Conservation (phyloP, 2,329 filamentous ascomycete genomes). For the Ceratocystis smalleyi region DNA sequence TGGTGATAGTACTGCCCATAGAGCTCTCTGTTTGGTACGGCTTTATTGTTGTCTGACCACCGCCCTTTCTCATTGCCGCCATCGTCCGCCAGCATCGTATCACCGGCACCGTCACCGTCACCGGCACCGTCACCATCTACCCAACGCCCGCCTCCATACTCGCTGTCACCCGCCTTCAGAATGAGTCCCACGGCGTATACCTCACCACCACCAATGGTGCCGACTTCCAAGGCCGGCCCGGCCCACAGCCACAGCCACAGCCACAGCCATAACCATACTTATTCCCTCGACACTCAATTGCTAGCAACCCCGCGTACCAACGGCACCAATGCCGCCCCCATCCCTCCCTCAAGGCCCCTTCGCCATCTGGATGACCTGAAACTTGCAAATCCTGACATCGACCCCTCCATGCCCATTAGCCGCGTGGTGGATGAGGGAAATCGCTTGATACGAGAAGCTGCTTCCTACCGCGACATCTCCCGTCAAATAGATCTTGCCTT, state of each 20-base stretch:
- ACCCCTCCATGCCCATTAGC: conserved; percentile 35
- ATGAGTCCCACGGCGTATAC: conserved; percentile 14
- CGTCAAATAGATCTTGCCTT: conserved; percentile 58
- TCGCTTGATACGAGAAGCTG: conserved; percentile 41
- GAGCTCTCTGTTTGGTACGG: background rate
- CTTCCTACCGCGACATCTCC: conserved; percentile 43
- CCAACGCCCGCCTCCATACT: no score
- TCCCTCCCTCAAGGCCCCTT: conserved; percentile 21
- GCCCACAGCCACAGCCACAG: conserved; percentile 6
- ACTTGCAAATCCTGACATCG: conserved; percentile 31
- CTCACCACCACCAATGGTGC: conserved; percentile 1
- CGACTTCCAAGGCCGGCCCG: background rate
- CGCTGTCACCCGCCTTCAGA: background rate
- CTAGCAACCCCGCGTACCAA: conserved; percentile 22
- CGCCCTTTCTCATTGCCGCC: background rate
- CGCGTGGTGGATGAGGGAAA: conserved; percentile 40
- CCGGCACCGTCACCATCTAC: background rate
- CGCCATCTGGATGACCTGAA: conserved; percentile 41
- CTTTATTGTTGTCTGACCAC: background rate
- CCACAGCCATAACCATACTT: conserved; percentile 18
- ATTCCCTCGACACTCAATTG: conserved; percentile 24
- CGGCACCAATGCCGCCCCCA: conserved; percentile 20
- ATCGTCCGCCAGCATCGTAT: background rate
- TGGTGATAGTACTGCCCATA: background rate
- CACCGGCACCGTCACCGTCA: background rate